Evolutionary conservation across 2,329 filamentous ascomycete genomes (phyloP), one percentile per base, ranked within the genome.

Genomic region (Leptographium radiaticola): DNA sequence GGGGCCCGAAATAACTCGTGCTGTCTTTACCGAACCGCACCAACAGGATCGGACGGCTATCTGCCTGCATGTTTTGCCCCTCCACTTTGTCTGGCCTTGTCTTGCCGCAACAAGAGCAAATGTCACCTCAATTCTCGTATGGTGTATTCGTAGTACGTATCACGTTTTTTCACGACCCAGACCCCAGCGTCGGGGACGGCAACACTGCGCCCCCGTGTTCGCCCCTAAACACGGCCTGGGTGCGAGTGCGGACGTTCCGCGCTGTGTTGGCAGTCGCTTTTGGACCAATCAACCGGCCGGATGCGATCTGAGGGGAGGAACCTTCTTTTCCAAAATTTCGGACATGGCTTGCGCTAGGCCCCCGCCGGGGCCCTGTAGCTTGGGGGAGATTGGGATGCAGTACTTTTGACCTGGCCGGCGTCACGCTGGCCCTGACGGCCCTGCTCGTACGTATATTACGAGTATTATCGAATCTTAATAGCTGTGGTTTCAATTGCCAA

Each of bases 181-280:
- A 25, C 25, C 25, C 25, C 25, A 25, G 25, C 25, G 48, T 34
- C 13, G 36, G 44, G 38, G 46, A 31, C n/a, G 31, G 20, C 16
- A 33, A 30, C 52, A 49, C 55, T 58, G 51, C 55, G 57, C 55
- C 57, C 3, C 47, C 55, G 33, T 48, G 51, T 53, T 43, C 42
- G 25, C 52, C 51, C 53, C 52, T 55, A 55, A 58, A 58, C 56
- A 57, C 56, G 34, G 45, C 40, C 33, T 46, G 18, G 36, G 42
- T 38, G 42, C 20, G 43, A 25, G 3, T 25, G 25, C 25, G 25
- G 36, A 48, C 15, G 8, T 38, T n/a, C 16, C 12, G 25, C n/a
- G n/a, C 15, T 52, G 40, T 40, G n/a, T 36, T 12, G 49, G 30
- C 13, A 20, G 39, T 48, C 52, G 45, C 8, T 20, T 31, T 38